Conservation (phyloP, 1,284 basidiomycete species). For the Ganoderma resinaceum region DNA sequence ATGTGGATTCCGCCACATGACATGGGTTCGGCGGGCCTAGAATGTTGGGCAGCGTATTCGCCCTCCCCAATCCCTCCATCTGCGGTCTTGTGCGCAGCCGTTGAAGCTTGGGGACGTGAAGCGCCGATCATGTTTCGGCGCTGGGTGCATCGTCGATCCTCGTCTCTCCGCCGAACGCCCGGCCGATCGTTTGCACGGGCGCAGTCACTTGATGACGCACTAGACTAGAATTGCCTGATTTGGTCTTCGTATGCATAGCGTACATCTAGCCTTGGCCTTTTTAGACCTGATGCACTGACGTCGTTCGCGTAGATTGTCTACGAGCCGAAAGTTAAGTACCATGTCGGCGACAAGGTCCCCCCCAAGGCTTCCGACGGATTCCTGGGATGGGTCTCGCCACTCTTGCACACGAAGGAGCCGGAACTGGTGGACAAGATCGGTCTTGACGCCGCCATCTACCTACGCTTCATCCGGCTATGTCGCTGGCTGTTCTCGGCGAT, state of each 20-base stretch:
- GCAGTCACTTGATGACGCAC: no score
- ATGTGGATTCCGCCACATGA: not conserved
- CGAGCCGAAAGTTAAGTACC: slow-evolving; percentile 89
- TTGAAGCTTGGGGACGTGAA: not conserved
- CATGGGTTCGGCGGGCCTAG: not conserved
- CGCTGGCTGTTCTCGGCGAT: slow-evolving; percentile 80
- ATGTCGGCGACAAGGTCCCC: slow-evolving; percentile 81
- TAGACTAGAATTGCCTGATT: no score
- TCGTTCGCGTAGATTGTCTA: slow-evolving; percentile 72
- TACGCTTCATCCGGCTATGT: slow-evolving; percentile 91
- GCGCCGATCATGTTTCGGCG: not conserved
- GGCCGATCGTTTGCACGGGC: not conserved
- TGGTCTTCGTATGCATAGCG: no score
- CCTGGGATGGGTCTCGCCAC: slow-evolving; percentile 89
- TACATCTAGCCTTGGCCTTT: not conserved
- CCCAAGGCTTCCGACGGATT: slow-evolving; percentile 84
- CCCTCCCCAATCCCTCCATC: no score
- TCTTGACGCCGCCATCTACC: slow-evolving; percentile 92
- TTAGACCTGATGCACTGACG: not conserved
- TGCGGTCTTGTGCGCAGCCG: not conserved
- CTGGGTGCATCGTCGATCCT: not conserved
- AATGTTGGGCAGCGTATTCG: no score
- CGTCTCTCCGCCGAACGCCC: not conserved
- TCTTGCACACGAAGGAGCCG: slow-evolving; percentile 85
- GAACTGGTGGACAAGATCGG: slow-evolving; percentile 92